Evolutionary conservation across 495 filamentous ascomycete species (phyloP), one percentile per base, ranked within the genome.

Genomic region (Diplogelasinospora grovesii): DNA sequence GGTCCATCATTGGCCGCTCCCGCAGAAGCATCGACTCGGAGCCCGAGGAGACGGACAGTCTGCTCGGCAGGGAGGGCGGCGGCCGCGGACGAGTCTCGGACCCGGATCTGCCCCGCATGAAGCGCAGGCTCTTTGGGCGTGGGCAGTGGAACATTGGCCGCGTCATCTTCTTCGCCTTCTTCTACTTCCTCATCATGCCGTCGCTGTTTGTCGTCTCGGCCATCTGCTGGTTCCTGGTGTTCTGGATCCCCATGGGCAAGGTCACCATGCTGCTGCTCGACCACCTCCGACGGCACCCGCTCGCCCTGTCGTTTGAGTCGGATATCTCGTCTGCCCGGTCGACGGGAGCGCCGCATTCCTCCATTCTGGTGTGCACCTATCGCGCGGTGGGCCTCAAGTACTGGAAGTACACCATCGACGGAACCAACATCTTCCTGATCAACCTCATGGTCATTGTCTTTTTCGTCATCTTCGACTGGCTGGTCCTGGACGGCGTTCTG

Each of bases 371-470:
- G 8, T 99, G 92, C 73, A 97, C 93, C 9, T 97, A 99, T 63
- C 86, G 93, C 45, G 92, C 90, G 21, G 90, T 89, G 10, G 92
- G 92, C 15, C 64, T 81, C 32, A 88, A 90, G 61, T 99, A 99
- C 65, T 99, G 93, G 88, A 99, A 97, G 60, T 99, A 99, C 61
- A 99, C 92, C 10, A 73, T 99, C 44, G 92, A 96, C 52, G 92
- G 92, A 38, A 97, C 93, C 31, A 99, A 99, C 64, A 90, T 99
- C 54, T 96, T 97, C 65, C 78, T 99, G 53, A 94, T 99, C 68
- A 99, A 99, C 56, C 73, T 99, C 30, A 84, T 96, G 62, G 81
- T 75, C 15, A 74, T 99, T 22, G 90, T 96, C 29, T 63, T 85
- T 13, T 95, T 99, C 52, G 86, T 86, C 53, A 90, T 97, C 47